Conservation (phyloP, 2,329 filamentous ascomycete species). For the Aspergillus terreus region DNA sequence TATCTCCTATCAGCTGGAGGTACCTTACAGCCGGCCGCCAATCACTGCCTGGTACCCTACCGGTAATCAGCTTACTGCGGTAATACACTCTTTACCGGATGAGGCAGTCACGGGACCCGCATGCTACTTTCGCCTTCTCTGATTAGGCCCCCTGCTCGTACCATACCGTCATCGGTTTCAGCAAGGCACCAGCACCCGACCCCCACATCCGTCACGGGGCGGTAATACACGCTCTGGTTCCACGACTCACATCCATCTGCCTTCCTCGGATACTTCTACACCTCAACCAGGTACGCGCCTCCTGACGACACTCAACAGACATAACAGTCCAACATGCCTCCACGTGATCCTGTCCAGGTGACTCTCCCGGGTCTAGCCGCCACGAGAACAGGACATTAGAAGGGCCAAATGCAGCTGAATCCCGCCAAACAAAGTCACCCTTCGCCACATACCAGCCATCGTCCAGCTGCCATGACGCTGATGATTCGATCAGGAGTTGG, state of each 20-base stretch:
- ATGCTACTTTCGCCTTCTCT: too few species aligned
- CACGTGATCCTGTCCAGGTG: too few species aligned
- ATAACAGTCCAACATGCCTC: too few species aligned
- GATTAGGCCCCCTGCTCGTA: too few species aligned
- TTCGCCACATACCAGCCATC: neutral
- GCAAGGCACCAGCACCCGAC: too few species aligned
- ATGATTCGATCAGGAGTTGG: neutral
- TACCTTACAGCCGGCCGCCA: neutral
- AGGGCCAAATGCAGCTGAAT: neutral
- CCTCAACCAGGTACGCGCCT: neutral
- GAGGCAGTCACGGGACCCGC: too few species aligned
- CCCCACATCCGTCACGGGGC: neutral
- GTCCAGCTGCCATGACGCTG: neutral
- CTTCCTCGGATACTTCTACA: too few species aligned
- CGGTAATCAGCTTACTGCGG: neutral
- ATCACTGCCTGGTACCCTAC: neutral
- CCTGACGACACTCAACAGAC: conserved; percentile 1
- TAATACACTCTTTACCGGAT: too few species aligned
- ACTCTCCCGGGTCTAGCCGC: conserved; percentile 1
- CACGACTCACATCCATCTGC: neutral
- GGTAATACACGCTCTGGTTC: neutral
- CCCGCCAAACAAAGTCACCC: neutral
- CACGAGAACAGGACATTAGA: neutral
- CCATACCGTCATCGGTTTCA: too few species aligned
- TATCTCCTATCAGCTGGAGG: conserved; percentile 12